Conservation (phyloP, 331 rosid species). For the Rhamnella rubrinervis region DNA sequence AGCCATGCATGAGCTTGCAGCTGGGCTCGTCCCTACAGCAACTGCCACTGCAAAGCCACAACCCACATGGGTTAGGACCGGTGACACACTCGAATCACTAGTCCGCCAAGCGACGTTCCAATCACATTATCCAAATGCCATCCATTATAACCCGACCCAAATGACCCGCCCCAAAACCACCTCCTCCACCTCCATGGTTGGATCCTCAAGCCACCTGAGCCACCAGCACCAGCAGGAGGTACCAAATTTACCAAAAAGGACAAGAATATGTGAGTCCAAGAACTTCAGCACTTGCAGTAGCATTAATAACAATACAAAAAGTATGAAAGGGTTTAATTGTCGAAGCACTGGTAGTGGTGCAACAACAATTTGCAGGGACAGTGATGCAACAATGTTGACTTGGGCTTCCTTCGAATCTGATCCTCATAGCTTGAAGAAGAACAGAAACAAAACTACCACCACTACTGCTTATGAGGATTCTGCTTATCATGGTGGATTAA, state of each 20-base stretch:
- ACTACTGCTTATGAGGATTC: constrained; percentile 40
- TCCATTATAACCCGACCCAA: neutral
- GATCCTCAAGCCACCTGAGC: constrained; percentile 18
- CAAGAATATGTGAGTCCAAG: neutral
- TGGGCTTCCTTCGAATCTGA: constrained; percentile 53
- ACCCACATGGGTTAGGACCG: constrained; percentile 40
- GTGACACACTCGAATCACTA: constrained; percentile 61
- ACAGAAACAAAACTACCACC: neutral
- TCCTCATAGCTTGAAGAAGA: constrained; percentile 22
- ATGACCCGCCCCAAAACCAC: neutral
- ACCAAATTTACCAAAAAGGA: too few species aligned
- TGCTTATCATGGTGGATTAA: constrained; percentile 26
- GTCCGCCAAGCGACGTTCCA: constrained; percentile 59
- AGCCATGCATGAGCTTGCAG: constrained; percentile 43
- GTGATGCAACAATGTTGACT: constrained; percentile 38
- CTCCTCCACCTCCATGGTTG: constrained; percentile 17
- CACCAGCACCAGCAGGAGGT: too few species aligned
- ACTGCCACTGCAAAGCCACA: constrained; percentile 26
- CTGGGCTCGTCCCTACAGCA: constrained; percentile 25
- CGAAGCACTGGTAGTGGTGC: constrained; percentile 31
- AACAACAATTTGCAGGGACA: constrained; percentile 2
- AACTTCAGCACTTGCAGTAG: constrained; percentile 15
- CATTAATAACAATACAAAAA: neutral
- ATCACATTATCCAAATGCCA: constrained; percentile 22
- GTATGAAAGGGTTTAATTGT: too few species aligned